Evolutionary conservation across 164 flowering plant genomes (phyloP), one percentile per base, ranked within the genome.

Genomic region (Euptelea pleiosperma): DNA sequence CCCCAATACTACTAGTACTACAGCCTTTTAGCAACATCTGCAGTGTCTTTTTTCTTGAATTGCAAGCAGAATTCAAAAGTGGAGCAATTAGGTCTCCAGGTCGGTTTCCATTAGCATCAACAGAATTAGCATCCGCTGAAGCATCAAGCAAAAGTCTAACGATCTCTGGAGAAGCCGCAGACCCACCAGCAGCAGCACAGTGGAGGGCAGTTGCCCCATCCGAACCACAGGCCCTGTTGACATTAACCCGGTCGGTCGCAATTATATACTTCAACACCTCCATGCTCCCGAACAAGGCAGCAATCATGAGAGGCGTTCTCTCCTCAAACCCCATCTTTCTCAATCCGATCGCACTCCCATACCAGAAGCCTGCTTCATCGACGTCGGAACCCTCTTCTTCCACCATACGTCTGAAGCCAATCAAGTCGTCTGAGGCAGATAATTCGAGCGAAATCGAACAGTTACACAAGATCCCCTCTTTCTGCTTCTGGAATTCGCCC

Each of bases 201-300:
- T 93, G 98, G 50, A 93, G 93, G n/a, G 98, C 86, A 11, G 98
- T 89, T n/a, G 68, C 80, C 28, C 81, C 76, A 63, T 87, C 96
- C 0, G 80, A 68, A 25, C 93, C 95, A 60, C 84, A 79, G 11
- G 78, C 78, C 50, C 72, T 50, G 48, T 84, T 86, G 14, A 86
- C 87, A 70, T 89, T 82, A 42, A 72, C 80, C 44, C 48, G 63
- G 8, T 79, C 78, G 7, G 65, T 55, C 6, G 63, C 73, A 10
- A 88, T 43, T 2, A 89, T 71, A 48, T 74, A 86, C 59, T 80
- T 75, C 65, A 88, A 24, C 2, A 93, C 84, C 41, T 71, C 68
- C 12, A 49, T 28, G 71, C 91, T 90, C 3, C 97, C 97, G 40
- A 67, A 93, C 73, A 75, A 59, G 37, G 96, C 73, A 35, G 98